phyloP scores from a whole-genome alignment of 2,329 filamentous ascomycete species.

The Pyricularia pennisetigena region DNA sequence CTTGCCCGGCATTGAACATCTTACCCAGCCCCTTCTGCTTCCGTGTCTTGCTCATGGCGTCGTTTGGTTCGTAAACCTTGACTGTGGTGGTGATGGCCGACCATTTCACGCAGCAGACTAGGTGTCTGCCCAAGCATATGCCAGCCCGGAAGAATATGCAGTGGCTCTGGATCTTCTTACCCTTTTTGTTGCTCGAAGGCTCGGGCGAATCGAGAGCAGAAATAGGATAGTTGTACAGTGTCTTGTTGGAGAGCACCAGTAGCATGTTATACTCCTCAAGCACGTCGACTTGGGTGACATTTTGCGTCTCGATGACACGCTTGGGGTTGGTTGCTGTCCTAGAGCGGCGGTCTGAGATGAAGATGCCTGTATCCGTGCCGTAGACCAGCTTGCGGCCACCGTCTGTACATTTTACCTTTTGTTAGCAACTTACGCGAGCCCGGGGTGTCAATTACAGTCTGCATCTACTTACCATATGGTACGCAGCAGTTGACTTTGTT shows the following conservation, averaged over 20 bases:
- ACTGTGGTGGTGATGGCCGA: slow-evolving; percentile 89
- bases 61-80: slow-evolving; percentile 98
- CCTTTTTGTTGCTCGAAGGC: slow-evolving; percentile 68
- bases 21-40: slow-evolving; percentile 93
- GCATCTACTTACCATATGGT: slow-evolving; percentile 62
- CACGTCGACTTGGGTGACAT: slow-evolving; percentile 91
- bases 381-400: slow-evolving; percentile 91
- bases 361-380: slow-evolving; percentile 90
- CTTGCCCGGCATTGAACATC: slow-evolving; percentile 88
- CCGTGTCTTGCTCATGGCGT: slow-evolving; percentile 84
- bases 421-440: slow-evolving; percentile 10
- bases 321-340: slow-evolving; percentile 61
- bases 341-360: slow-evolving; percentile 80
- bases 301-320: slow-evolving; percentile 74
- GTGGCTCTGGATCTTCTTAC: slow-evolving; percentile 93
- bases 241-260: slow-evolving; percentile 87
- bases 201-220: slow-evolving; percentile 81
- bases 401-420: slow-evolving; percentile 40
- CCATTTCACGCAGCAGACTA: slow-evolving; percentile 95
- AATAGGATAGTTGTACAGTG: slow-evolving; percentile 78
- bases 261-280: slow-evolving; percentile 91
- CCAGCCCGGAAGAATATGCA: slow-evolving; percentile 98
- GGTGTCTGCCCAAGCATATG: slow-evolving; percentile 84
- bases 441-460: neutral
- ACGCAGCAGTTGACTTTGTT: slow-evolving; percentile 93